Conservation (phyloP, 1,284 basidiomycete species). For the Puccinia coronata region DNA sequence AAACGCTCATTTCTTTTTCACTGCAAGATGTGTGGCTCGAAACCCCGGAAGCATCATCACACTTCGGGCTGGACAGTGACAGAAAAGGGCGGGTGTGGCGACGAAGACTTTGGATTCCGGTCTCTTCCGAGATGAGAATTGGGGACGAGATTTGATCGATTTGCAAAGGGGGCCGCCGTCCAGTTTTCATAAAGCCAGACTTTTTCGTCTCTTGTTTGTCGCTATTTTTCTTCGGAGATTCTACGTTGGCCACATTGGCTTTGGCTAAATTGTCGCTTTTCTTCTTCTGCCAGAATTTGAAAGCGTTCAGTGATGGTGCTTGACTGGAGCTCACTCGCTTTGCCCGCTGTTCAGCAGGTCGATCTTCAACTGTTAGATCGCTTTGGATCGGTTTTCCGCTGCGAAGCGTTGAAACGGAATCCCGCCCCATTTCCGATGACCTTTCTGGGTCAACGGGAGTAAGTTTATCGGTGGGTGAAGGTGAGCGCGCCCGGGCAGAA, state of each 20-base stretch:
- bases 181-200: not conserved
- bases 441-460: not conserved
- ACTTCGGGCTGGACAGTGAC: not conserved
- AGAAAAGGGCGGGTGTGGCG: not conserved
- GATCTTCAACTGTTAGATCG: not conserved
- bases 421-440: not conserved
- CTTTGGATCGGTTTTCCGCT: not conserved
- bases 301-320: not conserved
- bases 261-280: not conserved
- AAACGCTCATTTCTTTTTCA: not conserved
- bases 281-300: constrained; percentile 22
- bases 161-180: not conserved
- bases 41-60: not conserved
- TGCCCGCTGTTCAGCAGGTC: too few relatives aligned
- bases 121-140: not conserved
- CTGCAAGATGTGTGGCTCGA: too few relatives aligned
- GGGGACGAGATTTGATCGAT: not conserved
- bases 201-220: not conserved
- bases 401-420: not conserved
- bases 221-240: not conserved
- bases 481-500: not conserved
- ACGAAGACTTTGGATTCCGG: not conserved
- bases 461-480: too few relatives aligned
- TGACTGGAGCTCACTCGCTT: not conserved
- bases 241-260: not conserved